A percentile compares a stretch with the other conserved stretches of the same genome.
These are phyloP conservation scores for Talaromyces trachyspermus DNA, from an alignment of 495 filamentous ascomycete species.

Conservation along the genomic window DNA sequence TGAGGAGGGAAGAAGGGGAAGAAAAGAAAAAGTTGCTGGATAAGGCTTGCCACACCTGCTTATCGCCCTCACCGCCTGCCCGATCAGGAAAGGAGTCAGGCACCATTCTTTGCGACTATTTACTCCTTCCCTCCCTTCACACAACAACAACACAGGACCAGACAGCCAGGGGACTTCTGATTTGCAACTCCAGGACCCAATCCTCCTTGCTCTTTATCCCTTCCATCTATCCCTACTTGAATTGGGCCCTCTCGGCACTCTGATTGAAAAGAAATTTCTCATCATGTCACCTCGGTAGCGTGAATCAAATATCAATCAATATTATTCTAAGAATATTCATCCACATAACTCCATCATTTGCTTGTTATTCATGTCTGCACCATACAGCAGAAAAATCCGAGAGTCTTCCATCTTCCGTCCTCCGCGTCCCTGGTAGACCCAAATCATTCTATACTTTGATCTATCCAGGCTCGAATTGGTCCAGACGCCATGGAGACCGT, in stretches of 20 bases:
- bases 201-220: neutral
- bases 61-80: conserved; percentile 28
- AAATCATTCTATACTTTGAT: too few species aligned
- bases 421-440: too few species aligned
- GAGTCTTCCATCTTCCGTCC: too few species aligned
- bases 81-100: neutral
- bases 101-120: neutral
- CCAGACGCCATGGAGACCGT: conserved; percentile 35
- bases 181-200: too few species aligned
- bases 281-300: neutral
- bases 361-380: conserved; percentile 4
- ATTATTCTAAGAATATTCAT: neutral
- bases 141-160: neutral
- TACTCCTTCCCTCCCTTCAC: neutral
- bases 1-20: neutral
- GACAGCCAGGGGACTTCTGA: too few species aligned
- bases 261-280: neutral
- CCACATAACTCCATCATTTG: conserved; percentile 7
- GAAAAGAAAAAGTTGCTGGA: conserved; percentile 8
- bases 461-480: too few species aligned
- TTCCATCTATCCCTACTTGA: neutral
- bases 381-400: conserved; percentile 3
- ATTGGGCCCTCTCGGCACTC: neutral
- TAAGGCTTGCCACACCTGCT: conserved; percentile 19
- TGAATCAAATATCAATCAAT: neutral